phyloP scores from a whole-genome alignment of 129 eudicot species.

The Logfia minima region DNA sequence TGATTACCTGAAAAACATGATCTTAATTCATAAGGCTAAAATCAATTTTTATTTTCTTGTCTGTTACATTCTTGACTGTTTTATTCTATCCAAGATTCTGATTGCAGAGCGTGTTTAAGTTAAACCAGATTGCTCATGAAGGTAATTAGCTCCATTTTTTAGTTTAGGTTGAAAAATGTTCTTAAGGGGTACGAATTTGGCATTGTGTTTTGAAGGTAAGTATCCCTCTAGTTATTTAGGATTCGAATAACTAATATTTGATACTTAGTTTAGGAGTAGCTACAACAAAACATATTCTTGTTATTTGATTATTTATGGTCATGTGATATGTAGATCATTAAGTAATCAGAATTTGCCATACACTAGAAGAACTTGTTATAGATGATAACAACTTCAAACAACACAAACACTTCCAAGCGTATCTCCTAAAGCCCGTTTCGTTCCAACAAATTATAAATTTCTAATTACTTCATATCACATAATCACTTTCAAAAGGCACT shows the following conservation, averaged over 20 bases:
- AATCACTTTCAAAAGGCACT: background rate
- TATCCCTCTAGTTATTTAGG: too few species aligned
- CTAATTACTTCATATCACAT: background rate
- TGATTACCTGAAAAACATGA: conserved; percentile 66
- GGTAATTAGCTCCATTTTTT: background rate
- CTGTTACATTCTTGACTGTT: background rate
- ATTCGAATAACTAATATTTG: background rate
- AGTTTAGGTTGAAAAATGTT: background rate
- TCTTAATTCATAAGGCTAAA: conserved; percentile 1
- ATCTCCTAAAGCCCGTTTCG: background rate
- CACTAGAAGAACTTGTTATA: background rate
- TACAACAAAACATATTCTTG: background rate
- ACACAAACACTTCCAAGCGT: background rate
- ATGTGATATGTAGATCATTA: too few species aligned
- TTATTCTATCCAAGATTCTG: background rate
- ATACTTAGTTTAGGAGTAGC: background rate
- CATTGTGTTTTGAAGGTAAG: background rate
- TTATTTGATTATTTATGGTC: background rate
- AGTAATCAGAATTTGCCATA: background rate
- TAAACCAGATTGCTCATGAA: background rate
- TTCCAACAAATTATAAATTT: background rate
- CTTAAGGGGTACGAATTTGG: background rate
- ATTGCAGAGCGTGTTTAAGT: background rate
- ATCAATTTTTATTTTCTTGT: background rate
- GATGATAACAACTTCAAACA: background rate